Percentiles rank a stretch among this genome's conserved stretches.
Conservation (phyloP, 306 rosid genomes). For the Cucumis hystrix region DNA sequence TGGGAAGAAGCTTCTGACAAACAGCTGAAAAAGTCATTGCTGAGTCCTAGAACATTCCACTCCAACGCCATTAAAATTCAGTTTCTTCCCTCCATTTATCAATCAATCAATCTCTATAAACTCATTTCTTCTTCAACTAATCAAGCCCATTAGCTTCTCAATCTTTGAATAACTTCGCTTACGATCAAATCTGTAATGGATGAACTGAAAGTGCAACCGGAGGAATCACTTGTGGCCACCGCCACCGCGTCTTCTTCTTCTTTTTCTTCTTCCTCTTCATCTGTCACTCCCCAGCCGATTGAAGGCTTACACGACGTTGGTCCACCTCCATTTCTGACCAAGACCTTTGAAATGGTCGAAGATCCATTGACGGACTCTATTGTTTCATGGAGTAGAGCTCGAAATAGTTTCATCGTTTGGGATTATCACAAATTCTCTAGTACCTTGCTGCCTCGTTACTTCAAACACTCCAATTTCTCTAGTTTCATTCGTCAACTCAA, state of each 20-base stretch:
- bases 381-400: conserved; percentile 77
- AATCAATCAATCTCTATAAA: background rate
- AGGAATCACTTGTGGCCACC: conserved; percentile 21
- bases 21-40: background rate
- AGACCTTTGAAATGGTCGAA: conserved; percentile 88
- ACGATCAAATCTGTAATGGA: conserved; percentile 19
- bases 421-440: conserved; percentile 56
- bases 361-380: conserved; percentile 72
- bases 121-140: background rate
- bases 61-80: conserved; percentile 1
- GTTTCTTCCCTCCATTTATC: background rate
- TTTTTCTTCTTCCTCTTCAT: conserved; percentile 39
- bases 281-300: conserved; percentile 48
- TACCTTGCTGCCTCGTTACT: conserved; percentile 72
- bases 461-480: conserved; percentile 83
- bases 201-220: conserved; percentile 31
- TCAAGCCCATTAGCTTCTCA: background rate
- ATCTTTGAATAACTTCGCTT: background rate
- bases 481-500: conserved; percentile 98
- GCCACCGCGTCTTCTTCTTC: conserved; percentile 17
- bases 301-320: conserved; percentile 70
- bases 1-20: background rate
- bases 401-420: conserved; percentile 95
- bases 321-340: conserved; percentile 85
- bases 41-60: conserved; percentile 1